Evolutionary conservation across 257 asterid genomes (phyloP).

Genomic region (Solanum arcanum): DNA sequence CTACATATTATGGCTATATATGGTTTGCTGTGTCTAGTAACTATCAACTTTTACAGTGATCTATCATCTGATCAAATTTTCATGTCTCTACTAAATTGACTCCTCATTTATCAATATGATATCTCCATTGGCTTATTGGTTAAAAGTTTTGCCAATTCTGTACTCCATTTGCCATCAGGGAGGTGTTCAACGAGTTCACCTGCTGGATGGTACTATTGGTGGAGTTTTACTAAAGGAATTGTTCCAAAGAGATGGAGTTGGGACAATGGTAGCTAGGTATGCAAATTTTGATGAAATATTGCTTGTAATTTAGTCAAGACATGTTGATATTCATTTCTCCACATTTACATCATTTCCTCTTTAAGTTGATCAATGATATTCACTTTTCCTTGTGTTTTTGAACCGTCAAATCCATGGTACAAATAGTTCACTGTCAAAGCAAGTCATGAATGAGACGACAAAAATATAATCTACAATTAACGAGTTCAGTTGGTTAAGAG

Average conservation of each 20-base stretch:
- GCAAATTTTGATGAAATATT: constrained; percentile 4
- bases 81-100: not conserved
- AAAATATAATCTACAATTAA: not conserved
- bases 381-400: not conserved
- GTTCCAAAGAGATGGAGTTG: constrained; percentile 93
- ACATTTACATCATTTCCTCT: not conserved
- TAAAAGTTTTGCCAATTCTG: not conserved
- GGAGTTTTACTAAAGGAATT: constrained; percentile 85
- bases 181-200: constrained; percentile 92
- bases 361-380: not conserved
- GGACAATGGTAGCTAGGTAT: constrained; percentile 98
- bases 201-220: constrained; percentile 82
- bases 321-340: not conserved
- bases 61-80: not conserved
- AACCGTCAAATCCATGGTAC: not conserved
- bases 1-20: not conserved
- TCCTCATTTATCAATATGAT: not conserved
- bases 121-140: not conserved
- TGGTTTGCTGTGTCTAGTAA: not conserved
- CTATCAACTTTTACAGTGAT: not conserved
- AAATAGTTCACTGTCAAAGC: not conserved
- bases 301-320: not conserved
- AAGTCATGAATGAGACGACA: not conserved
- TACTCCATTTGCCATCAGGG: constrained; percentile 42
- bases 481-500: not conserved